These are phyloP conservation scores for Solanum clarkiae DNA, from an alignment of 257 asterid species.

Conservation along the genomic window DNA sequence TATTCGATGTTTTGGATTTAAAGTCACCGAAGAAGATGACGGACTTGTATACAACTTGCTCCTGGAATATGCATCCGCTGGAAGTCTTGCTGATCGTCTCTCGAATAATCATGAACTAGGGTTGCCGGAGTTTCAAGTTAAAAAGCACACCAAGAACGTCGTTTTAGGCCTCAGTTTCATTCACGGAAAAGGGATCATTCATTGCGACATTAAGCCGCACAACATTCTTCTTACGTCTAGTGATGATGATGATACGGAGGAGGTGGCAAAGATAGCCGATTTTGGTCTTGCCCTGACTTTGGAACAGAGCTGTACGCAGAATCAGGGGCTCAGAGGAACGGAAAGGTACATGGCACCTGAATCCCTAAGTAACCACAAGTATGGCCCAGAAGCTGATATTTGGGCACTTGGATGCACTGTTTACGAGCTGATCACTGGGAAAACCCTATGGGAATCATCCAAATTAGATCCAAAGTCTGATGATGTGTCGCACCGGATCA, in stretches of 20 bases:
- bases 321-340: neutral
- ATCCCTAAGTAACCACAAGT: neutral
- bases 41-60: neutral
- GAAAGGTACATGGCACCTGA: slow-evolving; percentile 5
- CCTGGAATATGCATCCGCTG: neutral
- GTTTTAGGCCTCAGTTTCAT: neutral
- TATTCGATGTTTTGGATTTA: neutral
- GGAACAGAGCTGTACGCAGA: neutral
- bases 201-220: neutral
- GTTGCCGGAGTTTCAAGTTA: neutral
- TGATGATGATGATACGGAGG: neutral
- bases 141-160: neutral
- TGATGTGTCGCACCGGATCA: neutral
- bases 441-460: neutral
- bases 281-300: neutral
- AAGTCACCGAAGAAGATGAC: neutral
- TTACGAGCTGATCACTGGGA: slow-evolving; percentile 1
- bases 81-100: neutral
- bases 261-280: neutral
- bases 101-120: neutral
- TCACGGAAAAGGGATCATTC: neutral
- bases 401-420: slow-evolving; percentile 9
- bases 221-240: neutral
- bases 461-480: neutral
- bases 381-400: neutral